Evolutionary conservation across 108 stramenopile species (phyloP).

Genomic region (Parietichytrium sp.): DNA sequence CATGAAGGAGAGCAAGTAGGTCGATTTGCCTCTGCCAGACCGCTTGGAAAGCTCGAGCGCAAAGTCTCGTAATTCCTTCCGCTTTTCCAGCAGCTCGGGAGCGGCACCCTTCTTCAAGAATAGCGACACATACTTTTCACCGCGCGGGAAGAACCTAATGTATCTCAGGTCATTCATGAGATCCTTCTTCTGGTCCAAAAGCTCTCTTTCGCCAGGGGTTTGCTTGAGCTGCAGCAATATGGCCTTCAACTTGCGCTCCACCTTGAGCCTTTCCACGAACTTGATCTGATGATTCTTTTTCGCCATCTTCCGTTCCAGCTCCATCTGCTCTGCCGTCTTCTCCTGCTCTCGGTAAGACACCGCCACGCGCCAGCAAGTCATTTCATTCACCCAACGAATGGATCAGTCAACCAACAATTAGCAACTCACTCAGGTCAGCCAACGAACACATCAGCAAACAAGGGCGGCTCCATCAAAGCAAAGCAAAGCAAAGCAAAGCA

Average conservation of each 20-base stretch:
- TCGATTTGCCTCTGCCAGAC: not conserved
- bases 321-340: not conserved
- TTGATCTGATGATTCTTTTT: conserved; percentile 4
- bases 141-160: conserved; percentile 14
- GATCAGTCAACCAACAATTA: no score
- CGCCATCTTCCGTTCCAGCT: not conserved
- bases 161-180: conserved; percentile 14
- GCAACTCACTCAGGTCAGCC: no score
- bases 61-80: not conserved
- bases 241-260: not conserved
- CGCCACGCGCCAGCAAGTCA: no score
- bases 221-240: not conserved
- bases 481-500: no score
- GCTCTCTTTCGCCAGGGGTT: not conserved
- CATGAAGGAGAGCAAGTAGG: not conserved
- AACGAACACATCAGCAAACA: no score
- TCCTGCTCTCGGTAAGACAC: no score
- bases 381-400: no score
- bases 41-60: not conserved
- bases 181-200: not conserved
- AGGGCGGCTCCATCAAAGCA: no score
- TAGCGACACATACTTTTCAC: not conserved
- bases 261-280: conserved; percentile 22
- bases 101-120: not conserved
- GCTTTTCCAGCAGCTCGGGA: not conserved